Conservation (phyloP, 2,329 filamentous ascomycete genomes). For the Ascochyta clinopodiicola region DNA sequence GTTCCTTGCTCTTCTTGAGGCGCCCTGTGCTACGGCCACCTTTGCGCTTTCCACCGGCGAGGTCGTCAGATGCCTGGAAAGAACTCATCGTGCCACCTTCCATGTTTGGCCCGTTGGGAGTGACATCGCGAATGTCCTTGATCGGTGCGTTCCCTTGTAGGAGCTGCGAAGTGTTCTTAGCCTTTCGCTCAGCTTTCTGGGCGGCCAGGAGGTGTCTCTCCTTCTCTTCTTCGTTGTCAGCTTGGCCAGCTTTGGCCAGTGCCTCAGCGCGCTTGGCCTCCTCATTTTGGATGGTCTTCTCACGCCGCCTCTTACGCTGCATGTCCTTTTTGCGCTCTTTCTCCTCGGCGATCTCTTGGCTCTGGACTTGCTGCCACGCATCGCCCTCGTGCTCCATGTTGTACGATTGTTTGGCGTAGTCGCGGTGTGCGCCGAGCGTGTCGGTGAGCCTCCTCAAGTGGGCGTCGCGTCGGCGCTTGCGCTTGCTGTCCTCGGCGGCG, state of each 20-base stretch:
- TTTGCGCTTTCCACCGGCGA: conserved; percentile 57
- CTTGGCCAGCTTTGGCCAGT: conserved; percentile 76
- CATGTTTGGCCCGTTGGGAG: conserved; percentile 77
- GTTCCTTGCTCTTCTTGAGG: conserved; percentile 85
- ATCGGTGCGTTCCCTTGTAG: conserved; percentile 79
- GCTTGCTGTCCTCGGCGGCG: conserved; percentile 66
- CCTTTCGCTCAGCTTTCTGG: conserved; percentile 90
- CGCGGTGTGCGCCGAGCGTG: conserved; percentile 71
- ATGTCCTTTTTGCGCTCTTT: conserved; percentile 99
- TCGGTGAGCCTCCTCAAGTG: conserved; percentile 63
- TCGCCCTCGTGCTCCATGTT: conserved; percentile 78
- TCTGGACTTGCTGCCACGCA: conserved; percentile 84
- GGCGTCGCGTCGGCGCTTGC: conserved; percentile 66
- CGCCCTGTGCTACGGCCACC: conserved; percentile 64
- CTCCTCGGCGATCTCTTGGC: conserved; percentile 88
- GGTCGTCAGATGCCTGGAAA: conserved; percentile 72
- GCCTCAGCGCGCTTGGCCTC: conserved; percentile 81
- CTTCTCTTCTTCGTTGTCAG: conserved; percentile 81
- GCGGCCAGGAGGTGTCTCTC: conserved; percentile 83
- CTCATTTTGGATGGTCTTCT: conserved; percentile 92
- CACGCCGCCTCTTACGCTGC: conserved; percentile 93
- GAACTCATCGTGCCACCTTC: conserved; percentile 86
- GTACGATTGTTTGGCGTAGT: conserved; percentile 76
- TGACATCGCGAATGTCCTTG: conserved; percentile 76
- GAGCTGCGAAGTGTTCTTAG: conserved; percentile 85